Evolutionary conservation across 2,329 filamentous ascomycete species (phyloP).

Genomic region (Rachicladosporium sp.): DNA sequence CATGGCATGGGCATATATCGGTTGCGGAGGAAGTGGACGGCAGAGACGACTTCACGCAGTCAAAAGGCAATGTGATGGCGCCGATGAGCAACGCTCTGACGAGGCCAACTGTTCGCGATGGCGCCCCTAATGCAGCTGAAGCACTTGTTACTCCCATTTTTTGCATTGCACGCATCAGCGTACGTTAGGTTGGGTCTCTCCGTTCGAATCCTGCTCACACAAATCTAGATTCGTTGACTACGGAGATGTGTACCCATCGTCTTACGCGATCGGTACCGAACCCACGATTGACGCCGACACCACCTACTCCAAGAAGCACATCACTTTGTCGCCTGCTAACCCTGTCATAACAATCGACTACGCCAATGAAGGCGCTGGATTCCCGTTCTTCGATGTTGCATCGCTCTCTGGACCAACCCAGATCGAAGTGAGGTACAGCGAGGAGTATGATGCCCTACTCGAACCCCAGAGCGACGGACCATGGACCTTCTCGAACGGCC

Average conservation of each 20-base stretch:
- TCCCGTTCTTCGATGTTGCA: slow-evolving; percentile 22
- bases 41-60: too few species aligned
- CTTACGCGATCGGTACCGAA: neutral
- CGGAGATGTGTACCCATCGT: slow-evolving; percentile 1
- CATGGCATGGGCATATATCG: too few species aligned
- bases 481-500: slow-evolving; percentile 15
- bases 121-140: too few species aligned
- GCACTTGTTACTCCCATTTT: too few species aligned
- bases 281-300: slow-evolving; percentile 1
- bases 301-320: neutral
- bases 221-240: slow-evolving; percentile 1
- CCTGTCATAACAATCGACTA: slow-evolving; percentile 9
- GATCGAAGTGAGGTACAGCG: slow-evolving; percentile 27
- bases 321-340: slow-evolving; percentile 1
- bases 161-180: too few species aligned
- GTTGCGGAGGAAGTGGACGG: too few species aligned
- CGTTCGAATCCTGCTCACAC: too few species aligned
- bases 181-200: too few species aligned
- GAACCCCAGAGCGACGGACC: slow-evolving; percentile 23
- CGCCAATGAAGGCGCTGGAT: slow-evolving; percentile 23
- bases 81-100: too few species aligned
- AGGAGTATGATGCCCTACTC: slow-evolving; percentile 20
- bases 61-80: too few species aligned
- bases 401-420: slow-evolving; percentile 17
- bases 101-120: too few species aligned